Conservation (phyloP, 768 basidiomycete genomes). For the Tephrocybe sp. region DNA sequence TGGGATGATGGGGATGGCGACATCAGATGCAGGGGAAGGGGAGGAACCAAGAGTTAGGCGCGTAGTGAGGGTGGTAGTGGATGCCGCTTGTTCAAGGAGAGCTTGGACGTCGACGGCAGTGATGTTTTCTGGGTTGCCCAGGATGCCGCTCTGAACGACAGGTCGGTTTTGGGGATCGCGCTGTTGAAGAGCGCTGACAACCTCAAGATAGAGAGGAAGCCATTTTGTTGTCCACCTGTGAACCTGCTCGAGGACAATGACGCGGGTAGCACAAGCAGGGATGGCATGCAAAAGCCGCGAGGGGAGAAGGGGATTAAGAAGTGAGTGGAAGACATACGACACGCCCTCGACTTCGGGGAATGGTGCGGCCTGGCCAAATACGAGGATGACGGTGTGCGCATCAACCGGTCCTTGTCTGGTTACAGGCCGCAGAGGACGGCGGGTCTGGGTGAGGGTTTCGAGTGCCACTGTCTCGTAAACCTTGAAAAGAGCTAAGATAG, state of each 20-base stretch:
- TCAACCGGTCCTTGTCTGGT: constrained; percentile 47
- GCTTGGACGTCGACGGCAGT: constrained; percentile 44
- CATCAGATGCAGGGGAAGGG: constrained; percentile 22
- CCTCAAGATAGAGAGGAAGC: constrained; percentile 84
- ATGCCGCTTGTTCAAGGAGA: constrained; percentile 45
- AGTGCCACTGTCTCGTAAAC: constrained; percentile 68
- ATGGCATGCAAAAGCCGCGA: constrained; percentile 56
- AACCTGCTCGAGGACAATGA: constrained; percentile 83
- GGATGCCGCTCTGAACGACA: constrained; percentile 56
- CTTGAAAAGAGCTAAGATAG: constrained; percentile 37
- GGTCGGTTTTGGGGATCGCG: constrained; percentile 47
- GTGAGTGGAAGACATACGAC: constrained; percentile 58
- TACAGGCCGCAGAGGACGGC: constrained; percentile 60
- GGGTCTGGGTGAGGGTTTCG: constrained; percentile 59
- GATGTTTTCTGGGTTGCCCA: constrained; percentile 48
- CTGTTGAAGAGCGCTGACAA: constrained; percentile 69
- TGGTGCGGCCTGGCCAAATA: constrained; percentile 54
- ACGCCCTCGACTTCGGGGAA: constrained; percentile 51
- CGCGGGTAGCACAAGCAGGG: constrained; percentile 57
- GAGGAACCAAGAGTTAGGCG: constrained; percentile 50
- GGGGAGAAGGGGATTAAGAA: constrained; percentile 71
- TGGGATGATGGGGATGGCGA: constrained; percentile 61
- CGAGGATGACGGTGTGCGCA: constrained; percentile 68
- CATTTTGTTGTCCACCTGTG: constrained; percentile 77
- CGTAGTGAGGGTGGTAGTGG: constrained; percentile 30